Evolutionary conservation across 371 early-diverging fungal genomes (phyloP), one percentile per base, ranked within the genome.

Genomic region (Mortierella sp.): DNA sequence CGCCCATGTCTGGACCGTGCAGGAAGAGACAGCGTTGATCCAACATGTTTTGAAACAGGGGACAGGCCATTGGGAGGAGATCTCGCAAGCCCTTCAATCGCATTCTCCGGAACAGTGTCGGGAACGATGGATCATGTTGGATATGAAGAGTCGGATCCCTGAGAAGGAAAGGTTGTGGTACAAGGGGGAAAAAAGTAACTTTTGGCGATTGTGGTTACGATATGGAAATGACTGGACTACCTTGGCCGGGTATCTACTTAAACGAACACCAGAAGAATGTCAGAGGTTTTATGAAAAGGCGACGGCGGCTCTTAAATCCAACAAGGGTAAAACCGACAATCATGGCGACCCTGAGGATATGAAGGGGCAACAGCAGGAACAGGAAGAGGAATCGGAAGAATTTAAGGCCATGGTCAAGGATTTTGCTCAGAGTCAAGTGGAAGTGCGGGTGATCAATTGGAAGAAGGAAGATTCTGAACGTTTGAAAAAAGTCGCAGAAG

Each of bases 1-100:
- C 6, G 14, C 55, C 10, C 47, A 45, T 7, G 23, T 42, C 1
- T 76, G 76, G 76, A 26, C 66, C 8, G 5, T 65, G 30, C 45
- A 69, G 19, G 70, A 76, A 6, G 76, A 76, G 55, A 76, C 70
- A 12, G 55, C 46, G 10, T 39, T 76, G 56, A 76, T 76, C 41
- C 69, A 65, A 45, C 76, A 76, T 46, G 76, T 76, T 3, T 19
- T 76, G 18, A 69, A 76, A 47, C 62, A 76, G 23, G 76, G 76
- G 0, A 54, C 59, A 0, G 26, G 38, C 5, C 13, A 62, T n/a
- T 76, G 76, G 76, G 70, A 65, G 1, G 12, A 24, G 24, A 46
- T 76, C 14, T 60, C 70, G 3, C 61, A 64, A 27, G 53, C 51
- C n/a, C 42, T 74, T 47, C 7, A 57, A 26, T 12, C n/a, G 1